Evolutionary conservation across 2,329 filamentous ascomycete genomes (phyloP), one percentile per base, ranked within the genome.

Genomic region (Chaetoscypha palmicola): DNA sequence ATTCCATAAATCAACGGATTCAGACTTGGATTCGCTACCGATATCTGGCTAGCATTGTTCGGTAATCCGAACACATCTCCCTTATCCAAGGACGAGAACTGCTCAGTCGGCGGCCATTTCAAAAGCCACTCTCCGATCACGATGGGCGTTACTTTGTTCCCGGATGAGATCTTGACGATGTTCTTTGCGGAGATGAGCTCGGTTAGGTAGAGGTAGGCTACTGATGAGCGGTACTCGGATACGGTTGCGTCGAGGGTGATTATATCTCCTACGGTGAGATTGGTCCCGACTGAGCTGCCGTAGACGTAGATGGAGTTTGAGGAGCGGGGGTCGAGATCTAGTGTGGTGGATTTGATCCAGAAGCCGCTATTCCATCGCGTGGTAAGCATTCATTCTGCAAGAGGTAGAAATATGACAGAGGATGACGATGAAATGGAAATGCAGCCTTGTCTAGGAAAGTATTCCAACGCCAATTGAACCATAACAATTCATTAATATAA

Each of bases 291-390:
- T 4, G 65, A 64, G 51, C 66, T 68, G 50, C 75, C 70, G 56
- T 73, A 86, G 31, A 86, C 73, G 54, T 82, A 86, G 48, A 86
- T 60, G 2, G 77, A 77, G 58, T 83, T 78, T 0, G 80, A 85
- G 2, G 77, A 80, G 36, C 67, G 65, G 11, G 65, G 58, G 56
- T 80, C 72, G 37, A 68, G 60, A 56, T 82, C 75, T 1, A 76
- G 72, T 24, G 64, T 67, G 0, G 72, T 73, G 1, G 80, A 82
- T 33, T 77, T 75, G 14, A 86, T 66, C 68, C 73, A 86, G 58
- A 86, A 69, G 10, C 82, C 82, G 47, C 68, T 69, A 11, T 24
- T 37, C 14, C 14, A 17, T 45, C 33, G 22, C 38, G 37, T 19
- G 14, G n/a, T 23, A n/a, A n/a, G n/a, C n/a, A n/a, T n/a, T n/a